These are phyloP conservation scores for Carex littledalei DNA, from an alignment of 176 grass and related monocot species.

Conservation along the genomic window DNA sequence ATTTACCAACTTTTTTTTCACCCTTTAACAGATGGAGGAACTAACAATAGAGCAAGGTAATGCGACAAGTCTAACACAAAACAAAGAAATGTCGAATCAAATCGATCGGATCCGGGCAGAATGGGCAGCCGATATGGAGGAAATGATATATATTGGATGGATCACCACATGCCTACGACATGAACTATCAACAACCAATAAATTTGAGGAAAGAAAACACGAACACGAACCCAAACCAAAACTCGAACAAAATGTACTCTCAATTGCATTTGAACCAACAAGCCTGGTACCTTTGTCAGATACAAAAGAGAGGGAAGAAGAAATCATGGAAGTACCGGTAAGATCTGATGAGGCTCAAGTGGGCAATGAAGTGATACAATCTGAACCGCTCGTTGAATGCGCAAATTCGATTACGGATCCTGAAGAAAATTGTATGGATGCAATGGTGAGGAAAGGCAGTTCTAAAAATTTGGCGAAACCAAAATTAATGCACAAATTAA, in stretches of 20 bases:
- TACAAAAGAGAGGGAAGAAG: conserved; percentile 30
- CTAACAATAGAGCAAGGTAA: conserved; percentile 21
- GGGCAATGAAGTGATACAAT: conserved; percentile 32
- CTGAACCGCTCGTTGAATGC: background rate
- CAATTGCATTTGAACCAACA: background rate
- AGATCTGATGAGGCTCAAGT: conserved; percentile 30
- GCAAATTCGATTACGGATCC: background rate
- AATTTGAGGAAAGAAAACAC: conserved; percentile 5
- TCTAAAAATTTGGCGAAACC: conserved; percentile 26
- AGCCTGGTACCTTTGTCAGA: background rate
- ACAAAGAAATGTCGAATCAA: conserved; percentile 39
- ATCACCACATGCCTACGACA: conserved; percentile 67
- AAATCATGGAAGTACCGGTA: conserved; percentile 19
- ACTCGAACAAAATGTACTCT: background rate
- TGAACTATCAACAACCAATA: conserved; percentile 31
- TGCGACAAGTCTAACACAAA: conserved; percentile 34
- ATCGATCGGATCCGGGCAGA: conserved; percentile 39
- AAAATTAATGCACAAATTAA: conserved; percentile 63
- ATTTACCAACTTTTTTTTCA: background rate
- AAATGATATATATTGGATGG: conserved; percentile 80
- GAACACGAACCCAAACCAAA: background rate
- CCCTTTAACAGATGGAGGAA: conserved; percentile 35
- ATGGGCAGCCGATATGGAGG: conserved; percentile 82
- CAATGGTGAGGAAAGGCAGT: background rate
- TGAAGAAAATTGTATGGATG: conserved; percentile 33